phyloP scores from a whole-genome alignment of 2,329 filamentous ascomycete genomes.

The Pezicula neosporulosa region DNA sequence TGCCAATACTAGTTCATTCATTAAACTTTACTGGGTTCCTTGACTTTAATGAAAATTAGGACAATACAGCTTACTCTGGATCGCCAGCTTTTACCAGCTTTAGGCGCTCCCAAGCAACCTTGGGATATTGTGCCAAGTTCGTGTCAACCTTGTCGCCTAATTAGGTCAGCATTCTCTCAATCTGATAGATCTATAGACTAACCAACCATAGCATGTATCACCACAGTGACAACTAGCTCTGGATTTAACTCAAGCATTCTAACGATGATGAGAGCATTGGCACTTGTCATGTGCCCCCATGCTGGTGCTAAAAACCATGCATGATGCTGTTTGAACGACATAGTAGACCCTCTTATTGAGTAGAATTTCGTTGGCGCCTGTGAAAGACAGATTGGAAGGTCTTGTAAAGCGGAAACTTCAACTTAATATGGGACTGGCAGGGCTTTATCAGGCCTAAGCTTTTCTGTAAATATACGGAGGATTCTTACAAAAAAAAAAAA shows the following conservation, averaged over 20 bases:
- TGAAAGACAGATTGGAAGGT: too few species aligned
- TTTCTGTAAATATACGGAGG: too few species aligned
- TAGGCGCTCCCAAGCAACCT: neutral
- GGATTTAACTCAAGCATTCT: conserved; percentile 7
- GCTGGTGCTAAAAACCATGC: neutral
- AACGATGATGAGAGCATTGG: conserved; percentile 2
- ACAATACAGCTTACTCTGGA: neutral
- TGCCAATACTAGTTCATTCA: neutral
- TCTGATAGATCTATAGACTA: neutral
- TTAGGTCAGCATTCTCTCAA: neutral
- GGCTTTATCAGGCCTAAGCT: too few species aligned
- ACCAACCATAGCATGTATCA: conserved; percentile 3
- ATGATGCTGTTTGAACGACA: conserved; percentile 4
- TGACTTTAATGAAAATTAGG: neutral
- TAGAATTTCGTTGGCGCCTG: too few species aligned
- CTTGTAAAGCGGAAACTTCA: too few species aligned
- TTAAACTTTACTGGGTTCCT: neutral
- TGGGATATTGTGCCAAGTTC: conserved; percentile 1
- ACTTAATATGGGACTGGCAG: too few species aligned
- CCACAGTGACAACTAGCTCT: neutral
- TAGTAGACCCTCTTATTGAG: neutral
- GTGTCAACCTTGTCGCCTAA: neutral
- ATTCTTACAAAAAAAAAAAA: too few species aligned
- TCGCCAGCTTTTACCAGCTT: neutral
- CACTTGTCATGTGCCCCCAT: conserved; percentile 7